phyloP scores from a whole-genome alignment of 129 eudicot species.

The Daucus carota region DH1_v3.0 NC_030381.2:33323001-33323500 shows the following conservation, averaged over 20 bases:
- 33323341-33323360: constrained; percentile 90
- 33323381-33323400: constrained; percentile 91
- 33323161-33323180: neutral
- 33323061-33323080: constrained; percentile 71
- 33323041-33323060: constrained; percentile 42
- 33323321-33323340: constrained; percentile 93
- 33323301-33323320: constrained; percentile 46
- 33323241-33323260: too few species aligned
- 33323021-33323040: neutral
- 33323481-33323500: too few species aligned
- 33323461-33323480: constrained; percentile 64
- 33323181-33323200: too few species aligned
- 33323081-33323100: constrained; percentile 84
- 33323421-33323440: constrained; percentile 86
- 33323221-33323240: too few species aligned
- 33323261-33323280: too few species aligned
- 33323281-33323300: too few species aligned
- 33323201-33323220: neutral
- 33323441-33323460: constrained; percentile 80
- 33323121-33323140: constrained; percentile 93
- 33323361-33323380: constrained; percentile 87
- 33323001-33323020: neutral
- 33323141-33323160: constrained; percentile 12
- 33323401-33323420: constrained; percentile 78
- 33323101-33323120: constrained; percentile 96